Conservation (phyloP, 2,329 filamentous ascomycete species). For the Niveomyces coronatus region DNA sequence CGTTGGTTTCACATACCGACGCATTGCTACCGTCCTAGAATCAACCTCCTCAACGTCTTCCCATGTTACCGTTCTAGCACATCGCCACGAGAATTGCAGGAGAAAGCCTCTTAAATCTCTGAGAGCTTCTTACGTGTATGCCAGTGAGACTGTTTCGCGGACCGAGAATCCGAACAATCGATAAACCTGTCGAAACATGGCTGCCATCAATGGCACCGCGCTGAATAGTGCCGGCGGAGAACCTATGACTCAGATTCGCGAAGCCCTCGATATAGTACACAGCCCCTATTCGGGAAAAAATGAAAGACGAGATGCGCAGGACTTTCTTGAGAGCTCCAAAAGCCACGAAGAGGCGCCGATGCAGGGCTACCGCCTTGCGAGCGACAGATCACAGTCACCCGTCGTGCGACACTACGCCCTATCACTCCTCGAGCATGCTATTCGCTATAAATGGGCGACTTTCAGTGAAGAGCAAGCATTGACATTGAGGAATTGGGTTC, state of each 20-base stretch:
- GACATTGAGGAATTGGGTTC: constrained; percentile 63
- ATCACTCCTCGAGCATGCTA: constrained; percentile 79
- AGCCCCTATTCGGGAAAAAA: constrained; percentile 71
- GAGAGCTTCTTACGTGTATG: too few relatives aligned
- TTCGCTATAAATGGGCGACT: constrained; percentile 74
- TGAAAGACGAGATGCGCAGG: constrained; percentile 69
- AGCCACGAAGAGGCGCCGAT: constrained; percentile 66
- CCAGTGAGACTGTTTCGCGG: too few relatives aligned
- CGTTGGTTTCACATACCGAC: too few relatives aligned
- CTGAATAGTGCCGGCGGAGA: constrained; percentile 26
- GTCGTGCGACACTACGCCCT: constrained; percentile 90
- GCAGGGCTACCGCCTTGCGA: constrained; percentile 75
- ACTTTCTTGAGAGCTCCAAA: constrained; percentile 81
- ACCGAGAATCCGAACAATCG: too few relatives aligned
- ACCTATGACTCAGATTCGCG: constrained; percentile 59
- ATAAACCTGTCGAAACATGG: too few relatives aligned
- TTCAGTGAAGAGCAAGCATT: constrained; percentile 59
- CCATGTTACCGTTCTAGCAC: too few relatives aligned
- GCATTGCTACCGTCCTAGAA: too few relatives aligned
- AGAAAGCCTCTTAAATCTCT: too few relatives aligned
- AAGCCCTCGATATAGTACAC: constrained; percentile 83
- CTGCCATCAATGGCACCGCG: constrained; percentile 27
- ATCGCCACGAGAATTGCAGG: too few relatives aligned
- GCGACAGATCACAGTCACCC: constrained; percentile 62
- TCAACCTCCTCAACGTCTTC: too few relatives aligned